Conservation (phyloP, 2,329 filamentous ascomycete genomes). For the Arachnopeziza araneosa region DNA sequence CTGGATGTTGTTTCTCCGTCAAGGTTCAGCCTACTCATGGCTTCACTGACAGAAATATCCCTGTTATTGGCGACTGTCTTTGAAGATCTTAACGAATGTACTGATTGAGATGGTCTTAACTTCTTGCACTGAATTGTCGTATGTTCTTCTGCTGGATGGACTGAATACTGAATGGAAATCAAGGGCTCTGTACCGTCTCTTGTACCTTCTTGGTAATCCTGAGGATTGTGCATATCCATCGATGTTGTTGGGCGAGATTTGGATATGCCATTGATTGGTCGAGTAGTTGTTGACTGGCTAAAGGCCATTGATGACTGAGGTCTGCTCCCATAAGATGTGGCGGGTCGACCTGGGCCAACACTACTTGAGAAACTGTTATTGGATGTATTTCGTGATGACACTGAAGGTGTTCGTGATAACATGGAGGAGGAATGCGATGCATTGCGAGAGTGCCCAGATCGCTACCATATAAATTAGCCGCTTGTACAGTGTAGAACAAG, state of each 20-base stretch:
- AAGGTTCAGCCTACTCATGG: slow-evolving; percentile 31
- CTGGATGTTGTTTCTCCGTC: slow-evolving; percentile 17
- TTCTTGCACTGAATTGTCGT: neutral
- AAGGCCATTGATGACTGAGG: slow-evolving; percentile 47
- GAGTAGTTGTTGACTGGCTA: slow-evolving; percentile 42
- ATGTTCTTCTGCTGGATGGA: neutral
- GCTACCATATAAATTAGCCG: slow-evolving; percentile 7
- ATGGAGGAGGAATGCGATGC: slow-evolving; percentile 35
- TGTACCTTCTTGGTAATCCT: slow-evolving; percentile 26
- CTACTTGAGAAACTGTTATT: slow-evolving; percentile 51
- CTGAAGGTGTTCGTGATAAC: slow-evolving; percentile 36
- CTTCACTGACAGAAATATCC: slow-evolving; percentile 34
- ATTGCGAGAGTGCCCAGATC: slow-evolving; percentile 13
- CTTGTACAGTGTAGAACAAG: neutral
- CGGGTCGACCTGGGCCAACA: slow-evolving; percentile 48
- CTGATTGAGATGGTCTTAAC: slow-evolving; percentile 16
- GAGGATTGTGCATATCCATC: slow-evolving; percentile 32
- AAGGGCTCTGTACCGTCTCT: slow-evolving; percentile 46
- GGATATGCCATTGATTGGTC: slow-evolving; percentile 35
- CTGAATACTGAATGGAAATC: slow-evolving; percentile 28
- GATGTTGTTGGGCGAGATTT: slow-evolving; percentile 37
- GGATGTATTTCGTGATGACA: slow-evolving; percentile 38
- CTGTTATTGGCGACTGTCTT: slow-evolving; percentile 21
- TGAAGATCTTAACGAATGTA: slow-evolving; percentile 18
- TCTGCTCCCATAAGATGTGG: slow-evolving; percentile 34